Conservation (phyloP, 176 grass and related monocot genomes). For the Carex cristatella region DNA sequence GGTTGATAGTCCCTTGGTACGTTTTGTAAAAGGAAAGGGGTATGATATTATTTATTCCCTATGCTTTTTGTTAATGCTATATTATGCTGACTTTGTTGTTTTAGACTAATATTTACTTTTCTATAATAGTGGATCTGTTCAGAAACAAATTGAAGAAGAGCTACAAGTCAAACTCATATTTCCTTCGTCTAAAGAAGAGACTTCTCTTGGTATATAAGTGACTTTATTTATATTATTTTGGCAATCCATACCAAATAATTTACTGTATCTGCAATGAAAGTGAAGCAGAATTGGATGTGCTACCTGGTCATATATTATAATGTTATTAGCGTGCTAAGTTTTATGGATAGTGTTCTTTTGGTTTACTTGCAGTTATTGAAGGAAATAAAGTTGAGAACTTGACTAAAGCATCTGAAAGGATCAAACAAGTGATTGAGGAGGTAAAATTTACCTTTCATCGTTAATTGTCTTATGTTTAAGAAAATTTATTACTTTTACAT, state of each 20-base stretch:
- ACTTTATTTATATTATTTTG: neutral
- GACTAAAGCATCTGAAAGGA: slow-evolving; percentile 70
- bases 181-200: slow-evolving; percentile 51
- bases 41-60: slow-evolving; percentile 30
- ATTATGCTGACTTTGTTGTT: neutral
- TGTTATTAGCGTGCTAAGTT: neutral
- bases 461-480: neutral
- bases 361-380: slow-evolving; percentile 46
- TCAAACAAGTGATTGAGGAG: slow-evolving; percentile 51
- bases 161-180: slow-evolving; percentile 63
- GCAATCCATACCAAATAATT: neutral
- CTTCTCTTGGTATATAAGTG: slow-evolving; percentile 41
- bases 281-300: neutral
- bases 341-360: neutral
- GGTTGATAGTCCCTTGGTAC: slow-evolving; percentile 60
- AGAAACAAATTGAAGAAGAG: slow-evolving; percentile 77
- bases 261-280: neutral
- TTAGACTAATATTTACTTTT: slow-evolving; percentile 24
- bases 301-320: neutral
- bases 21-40: slow-evolving; percentile 73
- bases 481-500: neutral
- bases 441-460: slow-evolving; percentile 22
- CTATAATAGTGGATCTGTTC: slow-evolving; percentile 52
- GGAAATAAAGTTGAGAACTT: slow-evolving; percentile 51
- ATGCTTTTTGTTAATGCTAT: neutral